Conservation (phyloP, 2,329 filamentous ascomycete genomes). For the Apiospora arundinis region DNA sequence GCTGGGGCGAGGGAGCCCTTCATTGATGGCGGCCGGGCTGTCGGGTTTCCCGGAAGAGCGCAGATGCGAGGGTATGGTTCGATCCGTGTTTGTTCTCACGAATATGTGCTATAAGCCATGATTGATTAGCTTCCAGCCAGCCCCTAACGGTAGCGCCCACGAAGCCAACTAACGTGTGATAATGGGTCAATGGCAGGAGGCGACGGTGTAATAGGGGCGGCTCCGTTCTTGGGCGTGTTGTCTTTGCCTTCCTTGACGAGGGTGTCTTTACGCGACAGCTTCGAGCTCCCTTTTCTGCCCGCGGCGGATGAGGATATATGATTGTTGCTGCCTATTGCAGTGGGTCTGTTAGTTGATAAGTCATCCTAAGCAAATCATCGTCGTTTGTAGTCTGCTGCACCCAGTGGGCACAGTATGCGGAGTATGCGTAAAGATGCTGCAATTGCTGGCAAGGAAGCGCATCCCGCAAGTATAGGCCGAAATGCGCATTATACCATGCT, state of each 20-base stretch:
- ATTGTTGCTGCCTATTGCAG: slow-evolving; percentile 33
- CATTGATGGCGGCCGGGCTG: slow-evolving; percentile 48
- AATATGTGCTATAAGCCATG: slow-evolving; percentile 52
- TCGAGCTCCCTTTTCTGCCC: slow-evolving; percentile 34
- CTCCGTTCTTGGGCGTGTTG: slow-evolving; percentile 28
- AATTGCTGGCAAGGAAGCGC: background rate
- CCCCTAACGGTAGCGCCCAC: background rate
- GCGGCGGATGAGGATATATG: slow-evolving; percentile 26
- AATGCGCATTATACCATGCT: background rate
- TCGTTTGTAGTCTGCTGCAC: background rate
- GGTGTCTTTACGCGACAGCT: slow-evolving; percentile 35
- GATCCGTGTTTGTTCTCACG: slow-evolving; percentile 42
- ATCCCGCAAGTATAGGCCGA: background rate
- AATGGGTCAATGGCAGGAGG: slow-evolving; percentile 67
- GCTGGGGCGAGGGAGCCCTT: slow-evolving; percentile 47
- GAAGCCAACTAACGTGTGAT: slow-evolving; percentile 62
- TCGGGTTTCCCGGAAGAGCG: slow-evolving; percentile 60
- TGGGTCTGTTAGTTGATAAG: slow-evolving; percentile 2
- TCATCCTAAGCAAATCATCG: background rate
- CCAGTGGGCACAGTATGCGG: background rate
- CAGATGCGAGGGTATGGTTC: slow-evolving; percentile 50
- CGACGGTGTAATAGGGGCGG: slow-evolving; percentile 25
- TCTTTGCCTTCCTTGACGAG: slow-evolving; percentile 35
- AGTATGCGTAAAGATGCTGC: background rate
- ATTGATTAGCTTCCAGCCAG: slow-evolving; percentile 21